A percentile compares a stretch with the other conserved stretches of the same genome.
Evolutionary conservation across 164 flowering plant genomes (phyloP).

Genomic region (Macadamia integrifolia): DNA sequence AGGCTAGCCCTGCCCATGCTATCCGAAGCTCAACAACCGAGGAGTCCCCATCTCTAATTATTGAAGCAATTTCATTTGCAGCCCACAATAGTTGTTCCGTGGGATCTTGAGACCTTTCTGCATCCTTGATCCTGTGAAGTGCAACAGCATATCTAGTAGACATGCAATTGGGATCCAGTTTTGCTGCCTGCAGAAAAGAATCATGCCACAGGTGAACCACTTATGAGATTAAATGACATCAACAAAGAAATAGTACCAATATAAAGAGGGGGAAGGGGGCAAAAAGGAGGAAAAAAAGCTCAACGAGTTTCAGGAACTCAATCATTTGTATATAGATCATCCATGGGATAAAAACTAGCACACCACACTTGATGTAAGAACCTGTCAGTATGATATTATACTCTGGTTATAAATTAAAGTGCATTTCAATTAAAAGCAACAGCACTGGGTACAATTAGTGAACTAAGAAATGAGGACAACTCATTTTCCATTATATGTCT

Average conservation of each 20-base stretch:
- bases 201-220: neutral
- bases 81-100: slow-evolving; percentile 85
- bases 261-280: neutral
- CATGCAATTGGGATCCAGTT: slow-evolving; percentile 82
- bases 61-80: slow-evolving; percentile 96
- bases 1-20: slow-evolving; percentile 92
- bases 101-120: slow-evolving; percentile 82
- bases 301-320: neutral
- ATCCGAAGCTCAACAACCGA: slow-evolving; percentile 49
- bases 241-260: neutral
- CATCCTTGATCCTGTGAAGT: slow-evolving; percentile 77
- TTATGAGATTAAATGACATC: neutral
- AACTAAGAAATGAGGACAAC: too few species aligned
- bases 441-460: too few species aligned
- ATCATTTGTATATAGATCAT: neutral
- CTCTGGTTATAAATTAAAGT: too few species aligned
- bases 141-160: slow-evolving; percentile 84
- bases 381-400: too few species aligned
- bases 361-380: too few species aligned
- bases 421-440: too few species aligned
- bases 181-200: slow-evolving; percentile 55
- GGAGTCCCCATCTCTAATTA: slow-evolving; percentile 82
- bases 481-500: too few species aligned
- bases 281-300: neutral
- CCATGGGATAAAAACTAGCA: neutral